These are phyloP conservation scores for Colletotrichum tabaci DNA, from an alignment of 2,329 filamentous ascomycete species.

Conservation along the genomic window DNA sequence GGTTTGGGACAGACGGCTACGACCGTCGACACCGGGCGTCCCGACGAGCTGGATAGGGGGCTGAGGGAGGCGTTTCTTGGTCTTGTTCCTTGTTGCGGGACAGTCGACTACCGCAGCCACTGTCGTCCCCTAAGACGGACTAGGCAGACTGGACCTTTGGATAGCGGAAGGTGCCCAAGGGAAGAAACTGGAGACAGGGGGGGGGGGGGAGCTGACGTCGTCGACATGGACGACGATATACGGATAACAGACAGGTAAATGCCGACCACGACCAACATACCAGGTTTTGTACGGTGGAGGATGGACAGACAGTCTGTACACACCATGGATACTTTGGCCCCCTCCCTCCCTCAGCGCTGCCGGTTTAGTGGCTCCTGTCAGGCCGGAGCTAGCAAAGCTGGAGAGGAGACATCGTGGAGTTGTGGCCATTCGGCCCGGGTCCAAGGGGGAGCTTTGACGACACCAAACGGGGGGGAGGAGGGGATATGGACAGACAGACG, in stretches of 20 bases:
- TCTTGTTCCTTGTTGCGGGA: conserved; percentile 2
- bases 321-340: neutral
- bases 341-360: conserved; percentile 7
- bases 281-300: conserved; percentile 2
- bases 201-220: conserved; percentile 4
- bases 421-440: conserved; percentile 14
- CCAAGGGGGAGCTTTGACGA: conserved; percentile 24
- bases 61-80: conserved; percentile 36
- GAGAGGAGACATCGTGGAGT: conserved; percentile 7
- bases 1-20: conserved; percentile 3
- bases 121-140: neutral
- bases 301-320: too few relatives aligned
- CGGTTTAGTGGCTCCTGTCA: conserved; percentile 25
- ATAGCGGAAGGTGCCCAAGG: neutral
- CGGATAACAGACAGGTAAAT: too few relatives aligned
- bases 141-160: neutral
- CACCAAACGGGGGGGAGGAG: neutral
- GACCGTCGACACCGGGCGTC: conserved; percentile 25
- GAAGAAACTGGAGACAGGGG: neutral
- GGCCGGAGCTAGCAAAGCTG: conserved; percentile 18
- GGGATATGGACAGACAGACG: neutral
- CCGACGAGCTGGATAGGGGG: conserved; percentile 39
- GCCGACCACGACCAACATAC: conserved; percentile 6
- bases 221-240: conserved; percentile 9
- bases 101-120: neutral